Base-by-base conservation (phyloP, 495 filamentous ascomycete genomes). In the Aspergillus egyptiacus region DNA sequence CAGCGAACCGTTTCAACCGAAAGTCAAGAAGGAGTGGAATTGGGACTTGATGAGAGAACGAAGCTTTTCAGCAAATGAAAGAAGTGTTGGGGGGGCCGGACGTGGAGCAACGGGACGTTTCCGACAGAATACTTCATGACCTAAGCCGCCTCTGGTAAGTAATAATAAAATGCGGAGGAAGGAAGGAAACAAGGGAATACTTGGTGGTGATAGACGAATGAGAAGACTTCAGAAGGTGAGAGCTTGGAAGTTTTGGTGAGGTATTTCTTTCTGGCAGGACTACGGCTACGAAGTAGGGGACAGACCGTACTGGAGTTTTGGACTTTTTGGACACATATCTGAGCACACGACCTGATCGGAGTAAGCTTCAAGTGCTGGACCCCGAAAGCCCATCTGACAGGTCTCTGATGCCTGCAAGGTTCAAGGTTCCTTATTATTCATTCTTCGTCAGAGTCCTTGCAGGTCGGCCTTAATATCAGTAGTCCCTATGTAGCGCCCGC, bases 1-100 rank as follows among this genome's bases (percentile, higher is more conserved):
- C 58, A 65, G 64, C 66, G 66, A 66, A 66, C 66, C 63, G 62
- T 62, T 65, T 58, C 41, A 51, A 61, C 42, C 42, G 65, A 57
- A 53, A 34, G 22, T 28, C 48, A 37, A 46, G 39, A 39, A 55
- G 57, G 48, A 63, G 61, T 53, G 59, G 56, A 27, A 4, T 27
- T 40, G 37, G 37, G 13, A 33, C 24, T 39, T 46, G 53, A 46
- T 51, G 51, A 41, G 48, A 62, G 59, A n/a, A 62, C 56, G 63
- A 62, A 62, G 59, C 61, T 68, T 65, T 55, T 62, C 54, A 59
- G 38, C 39, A 39, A 58, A 50, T 53, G 42, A 40, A 30, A 36
- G 28, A 17, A n/a, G 2, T 2, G 25, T 43, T 50, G 28, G 49
- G 51, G 46, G 22, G n/a, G n/a, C n/a, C 30, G 45, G 34, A 20